These are phyloP conservation scores for Exophiala phaeomuriformis DNA, from an alignment of 2,329 filamentous ascomycete species.

Conservation along the genomic window DNA sequence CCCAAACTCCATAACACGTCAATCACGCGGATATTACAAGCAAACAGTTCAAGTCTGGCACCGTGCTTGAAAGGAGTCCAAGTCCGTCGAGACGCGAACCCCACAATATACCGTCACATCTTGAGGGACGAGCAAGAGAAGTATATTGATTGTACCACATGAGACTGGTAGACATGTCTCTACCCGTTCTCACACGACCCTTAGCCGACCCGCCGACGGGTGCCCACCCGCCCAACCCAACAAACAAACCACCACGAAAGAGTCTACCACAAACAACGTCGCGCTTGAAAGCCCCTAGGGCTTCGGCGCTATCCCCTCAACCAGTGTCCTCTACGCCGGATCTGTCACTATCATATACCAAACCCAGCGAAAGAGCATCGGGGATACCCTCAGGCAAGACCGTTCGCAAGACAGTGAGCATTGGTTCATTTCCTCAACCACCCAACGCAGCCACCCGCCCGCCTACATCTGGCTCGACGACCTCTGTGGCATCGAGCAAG, in stretches of 20 bases:
- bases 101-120: slow-evolving; percentile 7
- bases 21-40: neutral
- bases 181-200: slow-evolving; percentile 42
- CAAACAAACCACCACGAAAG: slow-evolving; percentile 61
- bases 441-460: slow-evolving; percentile 59
- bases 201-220: slow-evolving; percentile 61
- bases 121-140: neutral
- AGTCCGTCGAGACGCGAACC: neutral
- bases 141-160: slow-evolving; percentile 1
- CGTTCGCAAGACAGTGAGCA: slow-evolving; percentile 81
- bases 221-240: slow-evolving; percentile 66
- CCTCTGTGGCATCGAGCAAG: slow-evolving; percentile 31
- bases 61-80: neutral
- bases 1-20: neutral
- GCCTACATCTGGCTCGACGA: slow-evolving; percentile 50
- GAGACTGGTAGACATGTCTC: slow-evolving; percentile 15
- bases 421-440: slow-evolving; percentile 87
- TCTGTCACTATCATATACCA: slow-evolving; percentile 50
- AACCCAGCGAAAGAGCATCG: slow-evolving; percentile 46
- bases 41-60: neutral
- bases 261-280: slow-evolving; percentile 42
- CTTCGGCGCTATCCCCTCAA: slow-evolving; percentile 42
- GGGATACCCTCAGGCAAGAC: slow-evolving; percentile 53
- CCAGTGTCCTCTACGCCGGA: slow-evolving; percentile 47
- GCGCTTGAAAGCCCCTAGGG: slow-evolving; percentile 40